phyloP scores from a whole-genome alignment of 306 rosid genomes.

The Sindora glabra region DNA sequence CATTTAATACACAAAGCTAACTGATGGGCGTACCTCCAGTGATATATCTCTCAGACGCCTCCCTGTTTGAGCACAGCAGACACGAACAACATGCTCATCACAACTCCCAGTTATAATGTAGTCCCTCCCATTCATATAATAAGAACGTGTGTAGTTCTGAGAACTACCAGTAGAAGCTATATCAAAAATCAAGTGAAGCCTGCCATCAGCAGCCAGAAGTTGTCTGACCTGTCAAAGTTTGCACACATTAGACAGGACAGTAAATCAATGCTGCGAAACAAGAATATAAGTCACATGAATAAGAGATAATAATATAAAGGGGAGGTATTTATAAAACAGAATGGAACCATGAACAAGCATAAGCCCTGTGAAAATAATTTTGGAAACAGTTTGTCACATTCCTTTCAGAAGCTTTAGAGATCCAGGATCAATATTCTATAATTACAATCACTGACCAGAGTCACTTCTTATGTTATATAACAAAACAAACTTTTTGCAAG shows the following conservation, averaged over 20 bases:
- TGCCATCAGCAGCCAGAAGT: slow-evolving; percentile 75
- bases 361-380: background rate
- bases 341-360: background rate
- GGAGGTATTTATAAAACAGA: background rate
- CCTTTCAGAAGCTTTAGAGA: background rate
- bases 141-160: slow-evolving; percentile 77
- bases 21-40: slow-evolving; percentile 51
- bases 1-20: background rate
- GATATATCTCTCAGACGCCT: slow-evolving; percentile 72
- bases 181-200: slow-evolving; percentile 65
- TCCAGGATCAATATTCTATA: too few species aligned
- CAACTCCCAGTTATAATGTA: slow-evolving; percentile 81
- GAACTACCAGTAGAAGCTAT: slow-evolving; percentile 67
- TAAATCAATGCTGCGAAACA: background rate
- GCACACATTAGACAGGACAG: slow-evolving; percentile 15
- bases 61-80: slow-evolving; percentile 85
- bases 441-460: too few species aligned
- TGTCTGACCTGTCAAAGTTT: slow-evolving; percentile 58
- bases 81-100: slow-evolving; percentile 76
- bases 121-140: slow-evolving; percentile 86
- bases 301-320: background rate
- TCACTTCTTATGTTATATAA: too few species aligned
- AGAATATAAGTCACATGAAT: background rate
- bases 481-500: too few species aligned
- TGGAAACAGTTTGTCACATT: background rate